Evolutionary conservation across 176 grass and related monocot genomes (phyloP).

Genomic region (Ampelocalamus luodianensis): DNA sequence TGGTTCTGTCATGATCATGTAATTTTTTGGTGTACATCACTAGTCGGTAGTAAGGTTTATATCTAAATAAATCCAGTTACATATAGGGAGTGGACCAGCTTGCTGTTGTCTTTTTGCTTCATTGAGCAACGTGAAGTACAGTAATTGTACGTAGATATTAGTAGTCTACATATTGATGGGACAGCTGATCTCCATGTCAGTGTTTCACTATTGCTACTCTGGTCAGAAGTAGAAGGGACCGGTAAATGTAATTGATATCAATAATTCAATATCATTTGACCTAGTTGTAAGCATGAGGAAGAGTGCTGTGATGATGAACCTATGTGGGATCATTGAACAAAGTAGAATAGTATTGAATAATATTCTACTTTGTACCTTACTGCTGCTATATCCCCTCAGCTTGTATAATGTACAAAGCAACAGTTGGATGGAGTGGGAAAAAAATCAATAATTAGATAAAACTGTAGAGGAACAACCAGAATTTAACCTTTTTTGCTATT

Average conservation of each 20-base stretch:
- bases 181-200: too few relatives aligned
- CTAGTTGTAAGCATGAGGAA: slow-evolving; percentile 21
- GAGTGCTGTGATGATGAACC: slow-evolving; percentile 1
- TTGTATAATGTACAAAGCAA: slow-evolving; percentile 12
- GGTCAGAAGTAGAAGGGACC: slow-evolving; percentile 3
- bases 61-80: too few relatives aligned
- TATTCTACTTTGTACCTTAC: slow-evolving; percentile 14
- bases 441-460: neutral
- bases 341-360: too few relatives aligned
- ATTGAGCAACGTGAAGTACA: too few relatives aligned
- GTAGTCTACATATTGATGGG: too few relatives aligned
- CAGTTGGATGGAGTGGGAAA: neutral
- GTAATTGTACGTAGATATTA: too few relatives aligned
- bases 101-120: too few relatives aligned
- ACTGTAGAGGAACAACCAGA: slow-evolving; percentile 6
- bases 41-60: too few relatives aligned
- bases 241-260: neutral
- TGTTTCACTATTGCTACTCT: neutral
- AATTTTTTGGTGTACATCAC: too few relatives aligned
- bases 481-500: neutral
- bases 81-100: too few relatives aligned
- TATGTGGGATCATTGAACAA: slow-evolving; percentile 25
- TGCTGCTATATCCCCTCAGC: neutral
- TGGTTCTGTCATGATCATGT: too few relatives aligned
- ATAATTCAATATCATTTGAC: slow-evolving; percentile 17